phyloP scores from a whole-genome alignment of 257 asterid genomes.

The Mentha longifolia region DNA sequence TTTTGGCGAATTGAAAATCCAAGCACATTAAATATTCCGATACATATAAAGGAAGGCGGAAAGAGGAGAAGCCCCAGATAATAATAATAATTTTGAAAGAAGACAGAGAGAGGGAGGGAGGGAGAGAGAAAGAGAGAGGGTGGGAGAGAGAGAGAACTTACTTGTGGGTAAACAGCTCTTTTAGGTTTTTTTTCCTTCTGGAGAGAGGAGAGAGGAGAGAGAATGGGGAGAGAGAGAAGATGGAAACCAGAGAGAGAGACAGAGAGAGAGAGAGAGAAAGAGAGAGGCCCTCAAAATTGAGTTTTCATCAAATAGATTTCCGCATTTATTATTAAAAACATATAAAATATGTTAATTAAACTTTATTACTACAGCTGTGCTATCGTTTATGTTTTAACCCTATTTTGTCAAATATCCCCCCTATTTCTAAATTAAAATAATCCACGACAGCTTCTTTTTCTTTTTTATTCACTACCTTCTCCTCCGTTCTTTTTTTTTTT shows the following conservation, averaged over 20 bases:
- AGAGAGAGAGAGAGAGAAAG: conserved; percentile 49
- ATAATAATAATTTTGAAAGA: conserved; percentile 37
- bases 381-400: not conserved
- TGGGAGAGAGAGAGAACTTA: conserved; percentile 63
- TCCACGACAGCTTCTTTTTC: not conserved
- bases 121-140: conserved; percentile 28
- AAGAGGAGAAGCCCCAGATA: conserved; percentile 38
- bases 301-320: conserved; percentile 44
- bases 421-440: not conserved
- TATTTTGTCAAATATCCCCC: not conserved
- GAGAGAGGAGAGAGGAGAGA: conserved; percentile 62
- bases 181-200: conserved; percentile 74
- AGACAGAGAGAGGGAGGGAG: conserved; percentile 28
- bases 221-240: conserved; percentile 36
- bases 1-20: conserved; percentile 5
- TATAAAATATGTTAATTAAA: conserved; percentile 8
- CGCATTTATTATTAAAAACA: conserved; percentile 31
- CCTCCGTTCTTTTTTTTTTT: too few species aligned
- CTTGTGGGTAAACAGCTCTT: conserved; percentile 87
- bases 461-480: not conserved
- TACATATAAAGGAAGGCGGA: conserved; percentile 39
- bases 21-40: conserved; percentile 28
- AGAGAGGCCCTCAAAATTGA: conserved; percentile 46
- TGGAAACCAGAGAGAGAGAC: conserved; percentile 28
- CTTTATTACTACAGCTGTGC: conserved; percentile 25